Evolutionary conservation across 345 rosid genomes (phyloP).

Genomic region (Populus pruinosa): DNA sequence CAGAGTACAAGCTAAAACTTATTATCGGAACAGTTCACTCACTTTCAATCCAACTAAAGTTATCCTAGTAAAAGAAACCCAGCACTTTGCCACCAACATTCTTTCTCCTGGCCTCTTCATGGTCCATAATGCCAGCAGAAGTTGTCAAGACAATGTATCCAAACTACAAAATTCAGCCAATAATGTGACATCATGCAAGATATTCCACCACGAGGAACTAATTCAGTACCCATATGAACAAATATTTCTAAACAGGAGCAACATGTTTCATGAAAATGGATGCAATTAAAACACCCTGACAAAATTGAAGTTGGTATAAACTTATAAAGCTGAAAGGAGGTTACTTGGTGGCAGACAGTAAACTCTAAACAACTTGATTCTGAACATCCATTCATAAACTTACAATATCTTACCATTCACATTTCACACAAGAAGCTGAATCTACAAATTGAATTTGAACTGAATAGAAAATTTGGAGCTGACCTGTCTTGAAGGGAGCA

Average conservation of each 20-base stretch:
- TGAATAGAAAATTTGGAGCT: neutral
- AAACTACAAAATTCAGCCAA: slow-evolving; percentile 15
- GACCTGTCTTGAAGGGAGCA: slow-evolving; percentile 19
- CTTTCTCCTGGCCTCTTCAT: slow-evolving; percentile 24
- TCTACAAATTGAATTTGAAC: neutral
- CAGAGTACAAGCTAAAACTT: neutral
- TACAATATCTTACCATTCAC: neutral
- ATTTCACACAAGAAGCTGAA: neutral
- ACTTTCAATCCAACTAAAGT: neutral
- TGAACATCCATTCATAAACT: neutral
- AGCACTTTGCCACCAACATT: slow-evolving; percentile 18
- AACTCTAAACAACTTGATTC: neutral
- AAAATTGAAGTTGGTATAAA: neutral
- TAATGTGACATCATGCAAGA: neutral
- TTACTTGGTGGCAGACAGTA: neutral
- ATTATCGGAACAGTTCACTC: neutral
- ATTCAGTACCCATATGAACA: neutral
- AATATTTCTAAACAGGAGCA: neutral
- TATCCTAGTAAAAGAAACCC: slow-evolving; percentile 11
- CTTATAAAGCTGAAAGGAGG: neutral
- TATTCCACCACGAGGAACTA: neutral
- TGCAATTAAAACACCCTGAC: neutral
- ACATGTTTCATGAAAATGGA: neutral
- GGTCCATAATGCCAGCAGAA: slow-evolving; percentile 33
- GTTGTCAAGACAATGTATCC: slow-evolving; percentile 30